A percentile compares a stretch with the other conserved stretches of the same genome.
Conservation (phyloP, 2,329 filamentous ascomycete genomes). For the Pseudonectria foliicola region DNA sequence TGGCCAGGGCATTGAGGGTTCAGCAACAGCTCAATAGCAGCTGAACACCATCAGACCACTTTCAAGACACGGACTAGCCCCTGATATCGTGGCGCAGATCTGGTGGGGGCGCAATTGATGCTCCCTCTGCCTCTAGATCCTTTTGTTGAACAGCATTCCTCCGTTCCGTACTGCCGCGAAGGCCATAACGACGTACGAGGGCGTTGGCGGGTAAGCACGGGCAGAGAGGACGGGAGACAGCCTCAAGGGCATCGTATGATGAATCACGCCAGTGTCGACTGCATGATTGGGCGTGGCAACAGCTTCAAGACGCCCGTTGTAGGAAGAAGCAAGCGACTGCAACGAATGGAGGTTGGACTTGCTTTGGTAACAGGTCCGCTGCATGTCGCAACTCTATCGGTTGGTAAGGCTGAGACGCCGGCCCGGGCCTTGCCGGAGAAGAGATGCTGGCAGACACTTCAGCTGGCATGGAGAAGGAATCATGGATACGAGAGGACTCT, state of each 20-base stretch:
- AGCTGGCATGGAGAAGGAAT: too few relatives aligned
- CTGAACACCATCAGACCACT: too few relatives aligned
- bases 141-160: not conserved
- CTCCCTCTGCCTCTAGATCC: not conserved
- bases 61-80: too few relatives aligned
- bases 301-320: constrained; percentile 2
- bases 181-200: too few relatives aligned
- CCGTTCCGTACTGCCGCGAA: not conserved
- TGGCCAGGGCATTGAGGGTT: too few relatives aligned
- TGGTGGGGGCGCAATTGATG: not conserved
- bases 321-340: constrained; percentile 13
- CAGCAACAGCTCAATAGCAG: too few relatives aligned
- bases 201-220: constrained; percentile 2
- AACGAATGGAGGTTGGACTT: not conserved
- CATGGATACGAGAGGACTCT: too few relatives aligned
- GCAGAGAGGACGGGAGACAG: constrained; percentile 4
- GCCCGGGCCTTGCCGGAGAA: constrained; percentile 8
- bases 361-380: too few relatives aligned
- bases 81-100: too few relatives aligned
- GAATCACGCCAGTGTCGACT: constrained; percentile 14
- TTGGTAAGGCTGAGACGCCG: constrained; percentile 21
- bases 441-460: constrained; percentile 9
- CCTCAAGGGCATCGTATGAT: constrained; percentile 18
- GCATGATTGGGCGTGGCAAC: constrained; percentile 8
- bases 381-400: constrained; percentile 6